Evolutionary conservation across 2,329 filamentous ascomycete species (phyloP).

Genomic region (Scedosporium apiospermum): DNA sequence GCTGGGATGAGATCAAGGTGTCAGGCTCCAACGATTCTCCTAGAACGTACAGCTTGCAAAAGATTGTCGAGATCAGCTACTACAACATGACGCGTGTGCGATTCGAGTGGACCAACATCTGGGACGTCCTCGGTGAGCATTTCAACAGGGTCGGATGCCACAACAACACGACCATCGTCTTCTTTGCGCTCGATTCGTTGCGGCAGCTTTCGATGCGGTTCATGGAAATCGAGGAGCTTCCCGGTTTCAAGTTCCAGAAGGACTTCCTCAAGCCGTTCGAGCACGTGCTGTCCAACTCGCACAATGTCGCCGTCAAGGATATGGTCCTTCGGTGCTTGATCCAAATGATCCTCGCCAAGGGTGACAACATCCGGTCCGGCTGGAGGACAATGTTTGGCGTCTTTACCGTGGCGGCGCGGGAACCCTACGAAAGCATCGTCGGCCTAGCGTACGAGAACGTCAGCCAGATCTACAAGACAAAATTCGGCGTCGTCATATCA

Average conservation of each 20-base stretch:
- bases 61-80: constrained; percentile 96
- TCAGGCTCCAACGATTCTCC: constrained; percentile 94
- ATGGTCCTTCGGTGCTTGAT: constrained; percentile 93
- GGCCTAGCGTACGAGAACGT: constrained; percentile 94
- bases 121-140: constrained; percentile 94
- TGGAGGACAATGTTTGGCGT: constrained; percentile 99
- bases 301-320: constrained; percentile 87
- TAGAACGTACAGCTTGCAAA: constrained; percentile 93
- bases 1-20: constrained; percentile 98
- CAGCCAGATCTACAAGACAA: constrained; percentile 86
- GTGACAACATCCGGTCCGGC: constrained; percentile 92
- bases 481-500: constrained; percentile 91
- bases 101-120: constrained; percentile 97
- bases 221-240: constrained; percentile 94
- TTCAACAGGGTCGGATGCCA: constrained; percentile 98
- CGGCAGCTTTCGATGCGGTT: constrained; percentile 97
- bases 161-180: constrained; percentile 91
- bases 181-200: constrained; percentile 91
- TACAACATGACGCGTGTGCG: constrained; percentile 99
- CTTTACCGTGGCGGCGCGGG: constrained; percentile 88
- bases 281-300: constrained; percentile 91
- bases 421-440: constrained; percentile 91
- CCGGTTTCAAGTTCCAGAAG: constrained; percentile 99
- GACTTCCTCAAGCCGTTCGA: constrained; percentile 98
- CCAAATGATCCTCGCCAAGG: constrained; percentile 97